Percentiles rank a stretch among this genome's conserved stretches.
phyloP scores from a whole-genome alignment of 352 stramenopile genomes.

The Phytophthora chlamydospora region DNA sequence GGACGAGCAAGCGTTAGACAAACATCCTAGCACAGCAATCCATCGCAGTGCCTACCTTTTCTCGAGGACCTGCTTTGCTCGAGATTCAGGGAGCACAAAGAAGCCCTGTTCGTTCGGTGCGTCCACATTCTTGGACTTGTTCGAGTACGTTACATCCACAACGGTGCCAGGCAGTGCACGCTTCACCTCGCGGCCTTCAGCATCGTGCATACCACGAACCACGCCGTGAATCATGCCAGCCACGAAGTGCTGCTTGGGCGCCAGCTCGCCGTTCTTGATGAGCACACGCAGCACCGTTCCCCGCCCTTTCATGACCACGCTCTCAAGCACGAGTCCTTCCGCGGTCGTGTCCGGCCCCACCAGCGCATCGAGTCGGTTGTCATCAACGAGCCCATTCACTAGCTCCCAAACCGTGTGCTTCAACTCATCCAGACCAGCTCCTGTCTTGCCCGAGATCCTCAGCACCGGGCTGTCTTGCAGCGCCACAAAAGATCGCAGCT shows the following conservation, averaged over 20 bases:
- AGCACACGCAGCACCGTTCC: constrained; percentile 79
- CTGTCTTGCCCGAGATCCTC: constrained; percentile 76
- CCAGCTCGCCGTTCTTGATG: constrained; percentile 68
- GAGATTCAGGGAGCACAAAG: constrained; percentile 65
- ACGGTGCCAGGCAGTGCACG: constrained; percentile 67
- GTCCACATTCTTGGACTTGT: constrained; percentile 86
- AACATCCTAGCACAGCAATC: neutral
- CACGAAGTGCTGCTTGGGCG: constrained; percentile 78
- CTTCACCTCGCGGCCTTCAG: constrained; percentile 61
- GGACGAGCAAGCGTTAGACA: neutral
- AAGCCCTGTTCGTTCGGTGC: constrained; percentile 84
- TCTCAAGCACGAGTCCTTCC: constrained; percentile 80
- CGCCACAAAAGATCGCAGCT: constrained; percentile 81
- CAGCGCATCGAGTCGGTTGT: constrained; percentile 47
- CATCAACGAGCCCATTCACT: constrained; percentile 33
- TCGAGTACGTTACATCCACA: constrained; percentile 82
- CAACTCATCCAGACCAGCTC: constrained; percentile 60
- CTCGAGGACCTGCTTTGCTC: constrained; percentile 76
- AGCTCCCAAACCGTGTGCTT: constrained; percentile 47
- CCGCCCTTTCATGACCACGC: constrained; percentile 63
- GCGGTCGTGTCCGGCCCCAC: constrained; percentile 42
- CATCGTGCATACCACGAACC: constrained; percentile 64
- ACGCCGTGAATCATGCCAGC: constrained; percentile 87
- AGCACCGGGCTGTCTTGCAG: constrained; percentile 77
- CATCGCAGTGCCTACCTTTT: constrained; percentile 50